phyloP scores from a whole-genome alignment of 129 eudicot species.

The Cynara cardunculus region DNA sequence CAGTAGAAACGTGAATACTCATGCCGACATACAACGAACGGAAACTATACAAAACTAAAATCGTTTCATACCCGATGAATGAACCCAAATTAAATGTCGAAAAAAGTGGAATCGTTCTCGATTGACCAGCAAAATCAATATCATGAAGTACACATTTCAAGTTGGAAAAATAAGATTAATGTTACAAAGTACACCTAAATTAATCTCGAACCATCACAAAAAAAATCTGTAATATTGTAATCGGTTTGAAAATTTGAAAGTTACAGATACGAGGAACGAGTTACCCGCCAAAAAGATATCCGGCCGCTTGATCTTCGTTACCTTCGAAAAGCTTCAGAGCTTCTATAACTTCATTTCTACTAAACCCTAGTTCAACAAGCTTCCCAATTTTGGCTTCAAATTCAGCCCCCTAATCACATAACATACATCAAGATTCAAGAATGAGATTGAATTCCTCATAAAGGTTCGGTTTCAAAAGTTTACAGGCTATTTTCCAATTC shows the following conservation, averaged over 20 bases:
- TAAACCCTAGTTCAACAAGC: conserved; percentile 88
- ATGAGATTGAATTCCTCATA: neutral
- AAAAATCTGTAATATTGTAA: neutral
- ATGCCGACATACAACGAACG: neutral
- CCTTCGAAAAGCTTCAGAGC: conserved; percentile 81
- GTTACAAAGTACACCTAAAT: conserved; percentile 27
- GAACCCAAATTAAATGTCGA: neutral
- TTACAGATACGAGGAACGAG: neutral
- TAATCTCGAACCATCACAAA: neutral
- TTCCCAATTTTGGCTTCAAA: conserved; percentile 86
- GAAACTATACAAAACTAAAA: neutral
- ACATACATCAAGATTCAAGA: neutral
- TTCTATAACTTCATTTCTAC: conserved; percentile 73
- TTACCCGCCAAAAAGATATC: conserved; percentile 86
- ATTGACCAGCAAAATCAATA: conserved; percentile 24
- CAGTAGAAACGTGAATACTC: neutral
- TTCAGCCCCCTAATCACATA: conserved; percentile 60
- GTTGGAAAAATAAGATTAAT: conserved; percentile 14
- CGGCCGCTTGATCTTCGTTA: conserved; percentile 94
- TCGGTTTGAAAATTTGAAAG: neutral
- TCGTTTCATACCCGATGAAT: neutral
- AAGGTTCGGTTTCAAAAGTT: neutral
- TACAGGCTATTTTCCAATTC: neutral
- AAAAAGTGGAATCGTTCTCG: neutral
- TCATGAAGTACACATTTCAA: neutral